Percentiles rank a stretch among this genome's conserved stretches.
phyloP scores from a whole-genome alignment of 2,329 filamentous ascomycete genomes.

The Beauveria scarabaeidicola region DNA sequence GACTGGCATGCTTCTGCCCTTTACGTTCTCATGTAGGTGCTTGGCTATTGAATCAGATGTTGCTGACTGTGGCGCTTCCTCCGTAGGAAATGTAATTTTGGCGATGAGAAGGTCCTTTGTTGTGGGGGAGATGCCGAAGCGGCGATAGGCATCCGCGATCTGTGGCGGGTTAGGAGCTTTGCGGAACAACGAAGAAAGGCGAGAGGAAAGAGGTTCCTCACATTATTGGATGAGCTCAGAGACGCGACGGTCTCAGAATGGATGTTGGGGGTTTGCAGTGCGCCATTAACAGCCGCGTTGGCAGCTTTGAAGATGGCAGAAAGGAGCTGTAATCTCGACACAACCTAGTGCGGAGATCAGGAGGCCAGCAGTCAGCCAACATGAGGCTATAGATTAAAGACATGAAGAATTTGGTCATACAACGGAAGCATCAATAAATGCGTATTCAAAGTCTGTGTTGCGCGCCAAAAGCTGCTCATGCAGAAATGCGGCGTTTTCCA shows the following conservation, averaged over 20 bases:
- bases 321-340: conserved; percentile 65
- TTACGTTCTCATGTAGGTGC: conserved; percentile 54
- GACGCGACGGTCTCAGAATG: conserved; percentile 83
- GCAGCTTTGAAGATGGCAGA: conserved; percentile 72
- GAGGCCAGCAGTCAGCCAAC: background rate
- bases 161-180: conserved; percentile 25
- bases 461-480: conserved; percentile 77
- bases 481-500: conserved; percentile 70
- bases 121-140: conserved; percentile 68
- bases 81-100: conserved; percentile 57
- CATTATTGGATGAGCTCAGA: conserved; percentile 76
- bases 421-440: conserved; percentile 78
- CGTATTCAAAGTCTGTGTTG: conserved; percentile 84
- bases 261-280: conserved; percentile 71
- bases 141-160: conserved; percentile 88
- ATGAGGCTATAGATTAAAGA: background rate
- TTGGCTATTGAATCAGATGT: conserved; percentile 40
- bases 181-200: background rate
- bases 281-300: conserved; percentile 50
- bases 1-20: conserved; percentile 52
- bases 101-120: conserved; percentile 70
- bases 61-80: conserved; percentile 30
- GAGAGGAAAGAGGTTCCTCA: conserved; percentile 23
- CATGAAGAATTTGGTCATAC: conserved; percentile 33
- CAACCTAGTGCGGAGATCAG: conserved; percentile 34